A percentile compares a stretch with the other conserved stretches of the same genome.
Conservation (phyloP, 148 eudicot genomes). For the Silene uniflora region DNA sequence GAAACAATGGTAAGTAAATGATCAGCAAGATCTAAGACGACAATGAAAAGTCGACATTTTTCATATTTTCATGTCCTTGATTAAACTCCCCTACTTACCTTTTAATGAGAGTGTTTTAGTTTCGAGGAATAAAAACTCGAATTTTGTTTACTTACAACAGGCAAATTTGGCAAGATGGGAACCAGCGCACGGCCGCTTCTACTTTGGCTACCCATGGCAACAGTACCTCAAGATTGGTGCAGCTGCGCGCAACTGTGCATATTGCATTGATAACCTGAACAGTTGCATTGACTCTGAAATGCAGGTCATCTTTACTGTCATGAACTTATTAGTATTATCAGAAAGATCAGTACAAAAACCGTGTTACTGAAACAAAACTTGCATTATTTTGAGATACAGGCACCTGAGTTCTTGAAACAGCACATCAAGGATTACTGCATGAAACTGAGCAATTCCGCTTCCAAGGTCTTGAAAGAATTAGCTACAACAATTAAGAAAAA, state of each 20-base stretch:
- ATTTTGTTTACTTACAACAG: slow-evolving; percentile 25
- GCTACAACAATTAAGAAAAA: slow-evolving; percentile 44
- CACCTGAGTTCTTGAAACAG: slow-evolving; percentile 50
- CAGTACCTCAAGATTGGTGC: slow-evolving; percentile 71
- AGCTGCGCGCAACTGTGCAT: slow-evolving; percentile 71
- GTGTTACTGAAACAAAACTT: neutral
- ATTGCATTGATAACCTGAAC: slow-evolving; percentile 57
- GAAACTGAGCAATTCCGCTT: slow-evolving; percentile 44
- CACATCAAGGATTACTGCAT: slow-evolving; percentile 43
- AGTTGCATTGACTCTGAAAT: slow-evolving; percentile 49
- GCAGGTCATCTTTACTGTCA: slow-evolving; percentile 39
- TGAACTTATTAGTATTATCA: neutral
- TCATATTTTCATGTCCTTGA: too few relatives aligned
- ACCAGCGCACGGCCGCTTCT: slow-evolving; percentile 73
- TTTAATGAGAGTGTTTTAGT: neutral
- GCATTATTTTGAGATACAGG: slow-evolving; percentile 30
- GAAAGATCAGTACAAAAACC: neutral
- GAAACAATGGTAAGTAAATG: slow-evolving; percentile 60
- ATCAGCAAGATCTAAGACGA: too few relatives aligned
- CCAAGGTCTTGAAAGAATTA: slow-evolving; percentile 58
- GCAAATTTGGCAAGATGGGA: slow-evolving; percentile 92
- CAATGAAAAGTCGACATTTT: too few relatives aligned
- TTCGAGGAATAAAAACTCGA: neutral
- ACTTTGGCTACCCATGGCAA: slow-evolving; percentile 78
- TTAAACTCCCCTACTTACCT: too few relatives aligned